phyloP scores from a whole-genome alignment of 2,329 filamentous ascomycete genomes.

The Epichloe gansuensis region DNA sequence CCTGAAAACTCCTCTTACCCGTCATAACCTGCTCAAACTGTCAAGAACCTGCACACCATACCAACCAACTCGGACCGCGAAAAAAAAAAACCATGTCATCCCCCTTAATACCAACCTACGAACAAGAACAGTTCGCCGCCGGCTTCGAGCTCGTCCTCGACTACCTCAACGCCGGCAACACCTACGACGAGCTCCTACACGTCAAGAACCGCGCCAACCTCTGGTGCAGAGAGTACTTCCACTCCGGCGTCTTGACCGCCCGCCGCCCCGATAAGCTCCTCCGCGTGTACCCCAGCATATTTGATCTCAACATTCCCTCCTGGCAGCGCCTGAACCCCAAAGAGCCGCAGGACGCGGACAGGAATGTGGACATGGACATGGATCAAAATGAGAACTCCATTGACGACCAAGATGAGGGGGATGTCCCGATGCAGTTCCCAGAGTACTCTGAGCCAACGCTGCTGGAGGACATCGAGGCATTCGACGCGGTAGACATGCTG shows the following conservation, averaged over 20 bases:
- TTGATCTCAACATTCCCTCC: not conserved
- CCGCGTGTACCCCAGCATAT: not conserved
- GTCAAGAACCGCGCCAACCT: not conserved
- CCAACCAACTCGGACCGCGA: too few relatives aligned
- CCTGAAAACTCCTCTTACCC: too few relatives aligned
- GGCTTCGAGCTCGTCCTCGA: slow-evolving; percentile 12
- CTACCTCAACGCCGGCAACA: slow-evolving; percentile 16
- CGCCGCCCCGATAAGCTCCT: not conserved
- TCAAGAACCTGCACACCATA: too few relatives aligned
- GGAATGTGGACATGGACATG: not conserved
- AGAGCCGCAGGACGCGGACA: too few relatives aligned
- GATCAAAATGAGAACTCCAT: not conserved
- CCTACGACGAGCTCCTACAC: not conserved
- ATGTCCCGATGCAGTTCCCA: not conserved
- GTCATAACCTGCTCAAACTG: too few relatives aligned
- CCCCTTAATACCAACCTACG: not conserved
- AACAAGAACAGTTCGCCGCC: not conserved
- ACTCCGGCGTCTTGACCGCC: not conserved
- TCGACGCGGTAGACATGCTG: not conserved
- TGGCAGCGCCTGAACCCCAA: not conserved
- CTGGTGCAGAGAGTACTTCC: slow-evolving; percentile 3
- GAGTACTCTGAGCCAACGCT: not conserved
- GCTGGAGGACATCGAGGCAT: not conserved
- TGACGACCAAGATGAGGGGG: not conserved
- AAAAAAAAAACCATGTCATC: not conserved